Evolutionary conservation across 2,329 filamentous ascomycete genomes (phyloP).

Genomic region (Cryphonectria parasitica): DNA sequence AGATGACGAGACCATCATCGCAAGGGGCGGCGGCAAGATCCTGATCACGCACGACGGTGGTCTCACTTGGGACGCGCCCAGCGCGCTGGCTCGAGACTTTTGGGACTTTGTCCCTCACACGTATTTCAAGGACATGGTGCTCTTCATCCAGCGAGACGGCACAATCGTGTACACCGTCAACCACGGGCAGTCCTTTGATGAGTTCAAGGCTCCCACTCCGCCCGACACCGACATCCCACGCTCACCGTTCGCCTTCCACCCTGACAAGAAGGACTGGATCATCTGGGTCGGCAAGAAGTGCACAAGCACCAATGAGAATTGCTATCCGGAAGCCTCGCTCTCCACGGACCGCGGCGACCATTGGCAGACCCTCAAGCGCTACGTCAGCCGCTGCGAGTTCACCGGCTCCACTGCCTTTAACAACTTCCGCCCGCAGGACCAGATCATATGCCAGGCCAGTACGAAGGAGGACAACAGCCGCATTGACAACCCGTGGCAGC

Average conservation of each 20-base stretch:
- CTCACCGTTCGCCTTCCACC: constrained; percentile 75
- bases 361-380: constrained; percentile 76
- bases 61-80: constrained; percentile 72
- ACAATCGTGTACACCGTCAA: constrained; percentile 83
- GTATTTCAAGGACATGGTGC: constrained; percentile 83
- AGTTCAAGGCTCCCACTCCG: constrained; percentile 71
- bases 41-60: constrained; percentile 85
- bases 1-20: constrained; percentile 73
- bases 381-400: constrained; percentile 84
- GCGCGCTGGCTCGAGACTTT: constrained; percentile 72
- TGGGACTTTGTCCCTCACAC: constrained; percentile 74
- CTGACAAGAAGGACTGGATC: constrained; percentile 83
- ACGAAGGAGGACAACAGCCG: constrained; percentile 67
- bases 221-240: constrained; percentile 36
- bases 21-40: constrained; percentile 59
- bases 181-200: constrained; percentile 72
- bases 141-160: constrained; percentile 72
- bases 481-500: constrained; percentile 63
- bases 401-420: constrained; percentile 65
- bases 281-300: constrained; percentile 86
- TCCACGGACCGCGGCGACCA: constrained; percentile 78
- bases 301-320: constrained; percentile 55
- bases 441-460: constrained; percentile 66
- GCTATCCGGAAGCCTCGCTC: constrained; percentile 74
- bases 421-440: constrained; percentile 53